Conservation (phyloP, 2,329 filamentous ascomycete species). For the Pleurostoma richardsiae region DNA sequence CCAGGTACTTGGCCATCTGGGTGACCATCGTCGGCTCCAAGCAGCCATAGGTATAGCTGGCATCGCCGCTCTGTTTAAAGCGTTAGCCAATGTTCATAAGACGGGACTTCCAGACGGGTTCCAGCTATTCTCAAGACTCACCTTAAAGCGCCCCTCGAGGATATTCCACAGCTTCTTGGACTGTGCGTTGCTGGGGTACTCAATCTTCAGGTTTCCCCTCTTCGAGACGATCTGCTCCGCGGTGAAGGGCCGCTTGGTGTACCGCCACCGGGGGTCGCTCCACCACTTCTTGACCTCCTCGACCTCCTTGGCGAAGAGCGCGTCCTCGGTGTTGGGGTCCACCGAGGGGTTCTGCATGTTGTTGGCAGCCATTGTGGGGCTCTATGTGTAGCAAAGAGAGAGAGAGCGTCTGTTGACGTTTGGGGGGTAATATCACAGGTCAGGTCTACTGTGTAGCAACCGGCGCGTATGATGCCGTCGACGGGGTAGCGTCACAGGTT, state of each 20-base stretch:
- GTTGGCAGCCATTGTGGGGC: slow-evolving; percentile 50
- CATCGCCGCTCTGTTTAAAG: slow-evolving; percentile 62
- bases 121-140: slow-evolving; percentile 30
- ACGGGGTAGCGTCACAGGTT: no score
- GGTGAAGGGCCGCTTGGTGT: slow-evolving; percentile 88
- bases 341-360: slow-evolving; percentile 57
- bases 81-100: not conserved
- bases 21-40: slow-evolving; percentile 97
- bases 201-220: slow-evolving; percentile 82
- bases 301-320: slow-evolving; percentile 76
- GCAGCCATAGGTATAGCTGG: slow-evolving; percentile 94
- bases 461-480: no score
- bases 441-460: no score
- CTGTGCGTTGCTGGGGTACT: slow-evolving; percentile 85
- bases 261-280: slow-evolving; percentile 84
- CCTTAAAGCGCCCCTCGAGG: slow-evolving; percentile 80
- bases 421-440: no score
- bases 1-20: slow-evolving; percentile 98
- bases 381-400: not conserved
- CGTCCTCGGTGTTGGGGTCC: slow-evolving; percentile 53
- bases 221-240: slow-evolving; percentile 97
- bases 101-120: not conserved
- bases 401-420: no score
- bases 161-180: slow-evolving; percentile 94
- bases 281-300: slow-evolving; percentile 91